Evolutionary conservation across 768 basidiomycete species (phyloP), one percentile per base, ranked within the genome.

Genomic region (Pleurotus djamor): DNA sequence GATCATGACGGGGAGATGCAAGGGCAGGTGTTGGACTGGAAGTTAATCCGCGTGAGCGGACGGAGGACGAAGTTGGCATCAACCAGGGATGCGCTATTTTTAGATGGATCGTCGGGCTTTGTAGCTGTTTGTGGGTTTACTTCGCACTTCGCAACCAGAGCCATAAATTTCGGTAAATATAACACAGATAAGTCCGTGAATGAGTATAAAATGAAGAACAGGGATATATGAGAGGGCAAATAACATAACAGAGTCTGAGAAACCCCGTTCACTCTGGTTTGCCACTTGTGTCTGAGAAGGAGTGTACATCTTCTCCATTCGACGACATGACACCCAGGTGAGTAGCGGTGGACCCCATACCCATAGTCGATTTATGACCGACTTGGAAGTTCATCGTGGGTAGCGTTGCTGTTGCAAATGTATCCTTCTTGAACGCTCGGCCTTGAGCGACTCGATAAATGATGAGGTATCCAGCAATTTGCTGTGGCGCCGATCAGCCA

Each of bases 401-500:
- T 28, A 49, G 60, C 9, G 65, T 64, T 37, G 60, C 61, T 12
- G 59, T 49, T n/a, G 63, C 38, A 12, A 71, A 60, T 1, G 74
- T 73, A 33, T 67, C 60, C 52, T 66, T 63, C 38, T 63, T 69
- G 80, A 78, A 80, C 2, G 78, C 80, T 28, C 74, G 72, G 12
- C 81, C 81, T 60, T 77, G 69, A 1, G 79, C 75, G 9, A 82
- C 68, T n/a, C 80, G 76, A 45, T 76, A 77, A 38, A 79, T 79
- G 57, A 82, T 81, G 21, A 81, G 70, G 60, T 79, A 77, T 0
- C 76, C 74, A 9, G 80, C 79, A 34, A 80, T 74, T 68, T 78
- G 72, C 80, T 81, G 61, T 60, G 38, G n/a, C 38, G 38, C 21
- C 21, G 21, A 28, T 28, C 21, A 28, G 3, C 21, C 21, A 28